Base-by-base conservation (phyloP, 2,329 filamentous ascomycete genomes). In the Paecilomyces niveus region DNA sequence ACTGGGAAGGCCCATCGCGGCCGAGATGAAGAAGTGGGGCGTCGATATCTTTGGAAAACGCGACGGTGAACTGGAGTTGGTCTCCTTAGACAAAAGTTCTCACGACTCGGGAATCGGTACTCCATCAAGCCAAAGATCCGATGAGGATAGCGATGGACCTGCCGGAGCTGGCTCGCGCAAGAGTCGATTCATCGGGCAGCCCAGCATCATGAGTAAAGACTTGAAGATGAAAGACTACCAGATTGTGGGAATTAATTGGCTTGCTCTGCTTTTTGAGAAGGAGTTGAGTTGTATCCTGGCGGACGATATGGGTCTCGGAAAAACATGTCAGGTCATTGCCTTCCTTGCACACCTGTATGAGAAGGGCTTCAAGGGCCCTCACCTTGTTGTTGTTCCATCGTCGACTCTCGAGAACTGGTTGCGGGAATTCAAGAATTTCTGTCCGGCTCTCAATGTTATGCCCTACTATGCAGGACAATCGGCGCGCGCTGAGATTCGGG, bases 371-470 rank as follows among this genome's bases (percentile, higher is more conserved):
- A 85, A 68, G 78, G 91, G 90, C 68, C 91, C 78, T 78, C 85
- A 96, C 70, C 77, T 99, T 35, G 84, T 99, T 39, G 87, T 99
- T 29, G 94, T 97, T 1, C 94, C 94, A 4, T 89, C 91, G 0
- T 96, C 93, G 0, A 97, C 93, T 0, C 83, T 96, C 9, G 93
- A 96, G 68, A 99, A 99, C 70, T 99, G 94, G 94, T 83, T 95
- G 55, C 85, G 86, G 55, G 94, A 99, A 72, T 96, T 99, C 67
- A 79, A 88, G 61, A 87, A 85, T 54, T 99, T 99, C 72, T 93
- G 92, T 5, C 91, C 91, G 0, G 79, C 79, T 0, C 74, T 99
- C 29, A 83, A 81, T 0, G 87, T 97, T 33, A 81, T 84, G 64
- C 84, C 87, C 1, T 90, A 90, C 83, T 82, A 90, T 65, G 90